phyloP scores from a whole-genome alignment of 768 basidiomycete species.

The Tricholoma saponaceum region DNA sequence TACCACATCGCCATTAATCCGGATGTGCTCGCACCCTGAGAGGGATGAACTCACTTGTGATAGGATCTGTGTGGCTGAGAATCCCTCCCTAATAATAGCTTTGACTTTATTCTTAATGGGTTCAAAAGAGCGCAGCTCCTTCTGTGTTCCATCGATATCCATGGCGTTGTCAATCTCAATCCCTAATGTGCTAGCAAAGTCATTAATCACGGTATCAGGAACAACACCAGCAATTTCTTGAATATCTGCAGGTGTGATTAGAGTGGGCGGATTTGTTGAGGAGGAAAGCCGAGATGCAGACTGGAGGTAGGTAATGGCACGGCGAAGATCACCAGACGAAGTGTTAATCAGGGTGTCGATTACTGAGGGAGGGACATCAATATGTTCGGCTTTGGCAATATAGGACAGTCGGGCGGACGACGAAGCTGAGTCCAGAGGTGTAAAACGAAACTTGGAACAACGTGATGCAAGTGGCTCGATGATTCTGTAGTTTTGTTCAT shows the following conservation, averaged over 20 bases:
- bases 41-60: conserved; percentile 58
- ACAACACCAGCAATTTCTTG: conserved; percentile 98
- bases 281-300: conserved; percentile 87
- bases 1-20: conserved; percentile 26
- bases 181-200: conserved; percentile 69
- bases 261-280: conserved; percentile 65
- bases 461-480: conserved; percentile 98
- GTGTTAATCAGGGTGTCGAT: conserved; percentile 71
- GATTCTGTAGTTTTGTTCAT: conserved; percentile 52
- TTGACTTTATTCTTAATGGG: conserved; percentile 69
- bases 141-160: conserved; percentile 45
- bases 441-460: conserved; percentile 98
- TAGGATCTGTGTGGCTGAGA: conserved; percentile 86
- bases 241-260: conserved; percentile 74
- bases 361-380: conserved; percentile 54
- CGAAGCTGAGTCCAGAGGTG: conserved; percentile 78
- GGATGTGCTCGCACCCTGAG: conserved; percentile 3
- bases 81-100: conserved; percentile 80
- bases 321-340: conserved; percentile 90
- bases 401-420: conserved; percentile 70
- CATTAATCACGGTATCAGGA: conserved; percentile 65
- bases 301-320: conserved; percentile 96
- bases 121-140: conserved; percentile 44
- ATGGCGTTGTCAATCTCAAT: conserved; percentile 55
- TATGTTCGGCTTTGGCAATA: conserved; percentile 75